A percentile compares a stretch with the other conserved stretches of the same genome.
Evolutionary conservation across 108 stramenopile species (phyloP).

Genomic region (Seminavis robusta): DNA sequence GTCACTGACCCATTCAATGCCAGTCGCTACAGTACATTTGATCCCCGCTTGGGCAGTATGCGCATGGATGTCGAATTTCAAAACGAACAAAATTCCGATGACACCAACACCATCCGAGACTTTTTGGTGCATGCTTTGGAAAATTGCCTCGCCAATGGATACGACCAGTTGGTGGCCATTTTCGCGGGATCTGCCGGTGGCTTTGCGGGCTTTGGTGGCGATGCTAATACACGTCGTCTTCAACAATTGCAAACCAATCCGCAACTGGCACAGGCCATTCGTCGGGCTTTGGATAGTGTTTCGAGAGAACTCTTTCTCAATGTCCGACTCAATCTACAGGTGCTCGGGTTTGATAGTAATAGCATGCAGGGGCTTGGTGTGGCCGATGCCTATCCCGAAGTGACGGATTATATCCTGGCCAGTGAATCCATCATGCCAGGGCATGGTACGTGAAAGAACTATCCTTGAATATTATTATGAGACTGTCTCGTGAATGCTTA

Average conservation of each 20-base stretch:
- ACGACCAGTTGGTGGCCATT: slow-evolving; percentile 11
- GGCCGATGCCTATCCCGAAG: slow-evolving; percentile 5
- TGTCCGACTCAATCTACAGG: slow-evolving; percentile 12
- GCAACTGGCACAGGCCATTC: neutral
- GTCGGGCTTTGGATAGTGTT: neutral
- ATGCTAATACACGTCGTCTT: slow-evolving; percentile 10
- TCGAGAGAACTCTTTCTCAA: too few relatives aligned
- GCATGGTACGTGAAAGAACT: slow-evolving; percentile 27
- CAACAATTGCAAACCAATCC: neutral
- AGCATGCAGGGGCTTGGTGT: slow-evolving; percentile 16
- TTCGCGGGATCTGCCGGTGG: slow-evolving; percentile 19
- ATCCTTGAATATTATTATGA: too few relatives aligned
- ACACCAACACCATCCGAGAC: too few relatives aligned
- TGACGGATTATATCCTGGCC: slow-evolving; percentile 19
- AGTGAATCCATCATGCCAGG: slow-evolving; percentile 32
- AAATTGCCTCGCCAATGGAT: slow-evolving; percentile 14
- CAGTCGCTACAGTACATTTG: neutral
- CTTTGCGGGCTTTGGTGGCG: slow-evolving; percentile 27
- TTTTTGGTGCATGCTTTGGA: slow-evolving; percentile 6
- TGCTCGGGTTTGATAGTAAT: slow-evolving; percentile 32
- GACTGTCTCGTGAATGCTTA: too few relatives aligned
- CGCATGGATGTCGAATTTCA: too few relatives aligned
- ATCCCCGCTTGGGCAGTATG: too few relatives aligned
- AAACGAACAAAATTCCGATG: too few relatives aligned
- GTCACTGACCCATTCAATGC: neutral